Percentiles rank a stretch among this genome's conserved stretches.
Conservation (phyloP, 495 filamentous ascomycete species). For the Tuber magnatum region DNA sequence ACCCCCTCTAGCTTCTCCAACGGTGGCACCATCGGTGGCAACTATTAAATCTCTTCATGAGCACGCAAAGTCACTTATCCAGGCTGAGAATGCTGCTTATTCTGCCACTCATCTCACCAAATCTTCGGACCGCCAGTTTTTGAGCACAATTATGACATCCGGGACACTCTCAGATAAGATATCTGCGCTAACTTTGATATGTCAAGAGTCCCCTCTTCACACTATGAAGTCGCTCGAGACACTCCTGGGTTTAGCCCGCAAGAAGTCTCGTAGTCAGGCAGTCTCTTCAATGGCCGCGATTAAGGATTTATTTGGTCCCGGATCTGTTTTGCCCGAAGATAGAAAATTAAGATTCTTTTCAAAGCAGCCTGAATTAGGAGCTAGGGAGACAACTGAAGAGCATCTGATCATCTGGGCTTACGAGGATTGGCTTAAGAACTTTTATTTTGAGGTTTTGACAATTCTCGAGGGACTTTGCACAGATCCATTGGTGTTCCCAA, state of each 20-base stretch:
- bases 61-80: constrained; percentile 65
- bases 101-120: constrained; percentile 47
- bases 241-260: constrained; percentile 69
- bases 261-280: constrained; percentile 86
- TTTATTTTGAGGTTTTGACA: constrained; percentile 85
- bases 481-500: constrained; percentile 87
- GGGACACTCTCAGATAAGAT: constrained; percentile 96
- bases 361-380: constrained; percentile 69
- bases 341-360: constrained; percentile 71
- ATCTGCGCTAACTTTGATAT: constrained; percentile 81
- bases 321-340: constrained; percentile 71
- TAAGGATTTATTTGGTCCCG: constrained; percentile 87
- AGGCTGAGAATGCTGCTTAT: constrained; percentile 64
- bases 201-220: constrained; percentile 92
- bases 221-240: constrained; percentile 81
- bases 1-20: constrained; percentile 48
- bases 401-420: constrained; percentile 87
- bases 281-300: constrained; percentile 83
- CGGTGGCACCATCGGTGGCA: constrained; percentile 50
- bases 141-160: constrained; percentile 91
- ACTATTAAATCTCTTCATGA: constrained; percentile 65
- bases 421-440: constrained; percentile 87
- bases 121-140: constrained; percentile 82
- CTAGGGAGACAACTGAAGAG: constrained; percentile 58
- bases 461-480: constrained; percentile 83